Base-by-base conservation (phyloP, 2,329 filamentous ascomycete genomes). In the Trichophyton rubrum region DNA sequence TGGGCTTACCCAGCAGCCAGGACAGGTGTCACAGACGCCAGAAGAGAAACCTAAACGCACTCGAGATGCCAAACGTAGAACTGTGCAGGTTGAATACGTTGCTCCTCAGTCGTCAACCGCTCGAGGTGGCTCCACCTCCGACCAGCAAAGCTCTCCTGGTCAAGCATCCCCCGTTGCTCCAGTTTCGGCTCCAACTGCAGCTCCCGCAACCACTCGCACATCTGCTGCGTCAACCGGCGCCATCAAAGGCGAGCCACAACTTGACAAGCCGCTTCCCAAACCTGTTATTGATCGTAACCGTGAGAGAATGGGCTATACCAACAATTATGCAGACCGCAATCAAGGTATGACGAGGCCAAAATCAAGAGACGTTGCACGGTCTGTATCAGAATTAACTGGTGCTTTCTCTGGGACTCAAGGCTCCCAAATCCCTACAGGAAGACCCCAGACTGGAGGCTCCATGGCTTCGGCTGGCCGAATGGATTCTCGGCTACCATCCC, bases 31-130 rank as follows among this genome's bases (percentile, higher is more conserved):
- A 59, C 78, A 80, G 22, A n/a, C 43, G 40, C 84, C 87, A 43
- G 78, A 82, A 5, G 83, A 87, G 63, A 51, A 64, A 22, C 45
- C 57, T 11, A 65, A 62, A 38, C 59, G 60, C 13, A 62, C 62
- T 40, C 55, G 90, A 66, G 91, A 96, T 71, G 87, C 87, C 68
- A 97, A 97, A 75, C 85, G 93, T 61, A 85, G 91, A 67, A 99
- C 93, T 0, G 90, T 99, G 0, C 93, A 99, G 75, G 89, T 99
- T 63, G 93, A 99, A 77, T 99, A 99, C 73, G 93, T 97, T 61
- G 88, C 91, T 20, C 93, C 93, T 24, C 85, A 86, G 27, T 95
- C 90, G 4, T 85, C 92, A 69, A 96, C 92, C 0, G 82, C 86
- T 64, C 84, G 92, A 65, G 90, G 88, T 33, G 83, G 83, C 64